Evolutionary conservation across 2,329 filamentous ascomycete species (phyloP).

Genomic region (Leptographium lundbergii): DNA sequence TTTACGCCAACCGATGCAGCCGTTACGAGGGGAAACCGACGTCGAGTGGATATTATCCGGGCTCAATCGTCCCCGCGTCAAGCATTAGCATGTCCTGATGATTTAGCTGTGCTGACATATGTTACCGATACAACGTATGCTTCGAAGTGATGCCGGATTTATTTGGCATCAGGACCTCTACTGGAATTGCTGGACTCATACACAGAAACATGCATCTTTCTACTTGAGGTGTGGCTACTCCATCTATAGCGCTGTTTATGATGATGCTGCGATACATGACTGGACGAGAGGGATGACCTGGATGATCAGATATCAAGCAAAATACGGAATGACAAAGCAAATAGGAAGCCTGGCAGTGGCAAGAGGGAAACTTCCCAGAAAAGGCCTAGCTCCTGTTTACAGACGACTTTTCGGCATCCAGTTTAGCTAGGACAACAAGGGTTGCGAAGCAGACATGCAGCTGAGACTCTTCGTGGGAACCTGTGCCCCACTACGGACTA

Average conservation of each 20-base stretch:
- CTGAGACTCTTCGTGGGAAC: not conserved
- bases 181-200: not conserved
- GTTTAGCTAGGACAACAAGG: not conserved
- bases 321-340: not conserved
- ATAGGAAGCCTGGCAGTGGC: not conserved
- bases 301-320: not conserved
- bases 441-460: not conserved
- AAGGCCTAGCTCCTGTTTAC: not conserved
- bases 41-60: constrained; percentile 42
- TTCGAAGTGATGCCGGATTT: not conserved
- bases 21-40: constrained; percentile 40
- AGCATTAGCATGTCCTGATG: constrained; percentile 30
- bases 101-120: not conserved
- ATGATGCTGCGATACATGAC: not conserved
- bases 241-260: not conserved
- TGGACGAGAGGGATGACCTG: not conserved
- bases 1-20: constrained; percentile 28
- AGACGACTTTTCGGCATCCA: not conserved
- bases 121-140: not conserved
- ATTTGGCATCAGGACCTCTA: not conserved
- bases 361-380: not conserved
- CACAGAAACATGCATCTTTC: not conserved
- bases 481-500: not conserved
- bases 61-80: constrained; percentile 30
- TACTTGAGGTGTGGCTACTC: not conserved